Percentiles rank a stretch among this genome's conserved stretches.
These are phyloP conservation scores for Vitis hybrid DNA, from an alignment of 177 flowering plant genomes.

Conservation along the genomic window DNA sequence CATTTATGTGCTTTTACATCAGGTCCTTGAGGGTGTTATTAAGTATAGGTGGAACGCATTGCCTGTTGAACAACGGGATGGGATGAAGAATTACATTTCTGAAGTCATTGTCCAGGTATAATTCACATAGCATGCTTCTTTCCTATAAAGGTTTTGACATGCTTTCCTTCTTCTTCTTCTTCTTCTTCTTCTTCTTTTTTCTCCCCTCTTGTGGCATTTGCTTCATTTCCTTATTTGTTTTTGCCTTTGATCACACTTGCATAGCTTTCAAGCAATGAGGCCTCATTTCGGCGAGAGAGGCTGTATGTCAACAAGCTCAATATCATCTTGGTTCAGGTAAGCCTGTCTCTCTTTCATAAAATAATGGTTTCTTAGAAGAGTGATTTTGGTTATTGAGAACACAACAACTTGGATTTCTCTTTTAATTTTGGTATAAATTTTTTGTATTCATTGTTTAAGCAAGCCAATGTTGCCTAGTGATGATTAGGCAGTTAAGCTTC, in stretches of 20 bases:
- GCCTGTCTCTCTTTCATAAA: too few species aligned
- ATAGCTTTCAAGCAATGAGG: slow-evolving; percentile 91
- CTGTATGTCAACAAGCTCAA: slow-evolving; percentile 95
- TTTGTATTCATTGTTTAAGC: neutral
- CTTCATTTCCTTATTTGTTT: neutral
- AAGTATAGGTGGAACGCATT: slow-evolving; percentile 99
- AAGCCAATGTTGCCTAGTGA: neutral
- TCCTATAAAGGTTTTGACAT: neutral
- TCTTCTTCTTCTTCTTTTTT: neutral
- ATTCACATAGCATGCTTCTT: neutral
- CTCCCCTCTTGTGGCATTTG: neutral
- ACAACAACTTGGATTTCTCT: neutral
- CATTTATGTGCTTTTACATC: slow-evolving; percentile 9
- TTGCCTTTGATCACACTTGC: neutral
- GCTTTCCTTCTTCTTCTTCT: neutral
- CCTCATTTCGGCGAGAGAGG: slow-evolving; percentile 83
- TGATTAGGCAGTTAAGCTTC: neutral
- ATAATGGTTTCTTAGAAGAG: neutral
- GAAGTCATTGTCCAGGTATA: slow-evolving; percentile 95
- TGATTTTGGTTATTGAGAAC: neutral
- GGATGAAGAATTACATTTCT: slow-evolving; percentile 98
- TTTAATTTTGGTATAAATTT: neutral
- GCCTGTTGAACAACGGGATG: slow-evolving; percentile 95
- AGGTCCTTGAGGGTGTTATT: slow-evolving; percentile 98
- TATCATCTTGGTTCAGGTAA: slow-evolving; percentile 91